These are phyloP conservation scores for Gigaspora rosea DNA, from an alignment of 192 early-diverging fungal species.

Conservation along the genomic window DNA sequence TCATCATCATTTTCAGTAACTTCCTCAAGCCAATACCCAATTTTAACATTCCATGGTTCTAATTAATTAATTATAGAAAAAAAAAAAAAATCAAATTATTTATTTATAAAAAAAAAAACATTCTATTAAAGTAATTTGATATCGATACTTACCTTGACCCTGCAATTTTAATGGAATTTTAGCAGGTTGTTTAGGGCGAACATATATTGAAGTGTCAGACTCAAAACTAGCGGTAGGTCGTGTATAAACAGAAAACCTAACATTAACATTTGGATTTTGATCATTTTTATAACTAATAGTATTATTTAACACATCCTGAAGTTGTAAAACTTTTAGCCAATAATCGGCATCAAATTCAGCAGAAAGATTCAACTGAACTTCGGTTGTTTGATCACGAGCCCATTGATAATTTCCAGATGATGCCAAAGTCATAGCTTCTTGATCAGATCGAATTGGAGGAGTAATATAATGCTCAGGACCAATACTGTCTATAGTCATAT, in stretches of 20 bases:
- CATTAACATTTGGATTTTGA: neutral
- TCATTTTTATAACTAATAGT: neutral
- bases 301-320: constrained; percentile 41
- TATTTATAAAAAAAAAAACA: neutral
- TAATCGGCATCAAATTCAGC: constrained; percentile 33
- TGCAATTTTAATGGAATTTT: constrained; percentile 10
- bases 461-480: constrained; percentile 35
- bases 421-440: neutral
- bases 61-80: neutral
- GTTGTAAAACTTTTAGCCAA: constrained; percentile 27
- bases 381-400: constrained; percentile 37
- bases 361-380: constrained; percentile 38
- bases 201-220: constrained; percentile 24
- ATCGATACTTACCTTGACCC: constrained; percentile 16
- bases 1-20: neutral
- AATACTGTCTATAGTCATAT: constrained; percentile 39
- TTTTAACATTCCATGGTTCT: constrained; percentile 20
- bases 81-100: neutral
- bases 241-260: constrained; percentile 32
- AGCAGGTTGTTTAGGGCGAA: neutral
- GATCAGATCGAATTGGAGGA: constrained; percentile 18
- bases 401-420: constrained; percentile 34
- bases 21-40: constrained; percentile 33
- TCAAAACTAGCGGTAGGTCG: constrained; percentile 39
- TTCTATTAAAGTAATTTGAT: neutral